phyloP scores from a whole-genome alignment of 257 asterid genomes.

The Sherardia arvensis region DNA sequence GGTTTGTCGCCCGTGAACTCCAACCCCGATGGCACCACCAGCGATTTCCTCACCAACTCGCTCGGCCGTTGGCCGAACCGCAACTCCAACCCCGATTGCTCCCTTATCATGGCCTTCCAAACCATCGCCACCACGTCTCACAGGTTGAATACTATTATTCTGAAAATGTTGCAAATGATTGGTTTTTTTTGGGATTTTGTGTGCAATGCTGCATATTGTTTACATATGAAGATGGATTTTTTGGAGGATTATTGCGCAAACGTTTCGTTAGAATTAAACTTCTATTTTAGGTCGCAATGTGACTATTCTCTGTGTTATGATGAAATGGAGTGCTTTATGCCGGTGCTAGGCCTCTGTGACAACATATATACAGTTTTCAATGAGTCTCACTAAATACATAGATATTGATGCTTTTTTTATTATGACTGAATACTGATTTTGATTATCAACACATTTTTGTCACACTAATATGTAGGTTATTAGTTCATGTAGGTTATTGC shows the following conservation, averaged over 20 bases:
- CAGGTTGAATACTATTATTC: slow-evolving; percentile 25
- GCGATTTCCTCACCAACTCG: slow-evolving; percentile 42
- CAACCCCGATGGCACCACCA: slow-evolving; percentile 45
- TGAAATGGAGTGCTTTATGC: neutral
- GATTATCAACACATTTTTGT: no score
- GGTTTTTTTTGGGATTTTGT: neutral
- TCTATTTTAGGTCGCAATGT: neutral
- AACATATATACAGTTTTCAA: neutral
- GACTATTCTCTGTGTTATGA: neutral
- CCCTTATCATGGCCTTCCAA: slow-evolving; percentile 52
- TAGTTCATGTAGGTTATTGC: no score
- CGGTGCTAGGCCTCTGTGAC: neutral
- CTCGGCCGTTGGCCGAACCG: slow-evolving; percentile 65
- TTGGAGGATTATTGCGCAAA: neutral
- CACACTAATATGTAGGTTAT: no score
- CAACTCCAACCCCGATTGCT: slow-evolving; percentile 49
- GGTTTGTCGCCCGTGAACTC: slow-evolving; percentile 58
- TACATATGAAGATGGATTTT: neutral
- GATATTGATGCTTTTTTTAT: slow-evolving; percentile 19
- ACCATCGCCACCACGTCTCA: slow-evolving; percentile 58
- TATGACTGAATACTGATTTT: no score
- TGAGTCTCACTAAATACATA: neutral
- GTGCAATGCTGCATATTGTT: neutral
- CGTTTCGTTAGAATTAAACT: neutral
- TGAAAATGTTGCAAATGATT: neutral